phyloP scores from a whole-genome alignment of 2,329 filamentous ascomycete genomes.

The Aspergillus japonicus region DNA sequence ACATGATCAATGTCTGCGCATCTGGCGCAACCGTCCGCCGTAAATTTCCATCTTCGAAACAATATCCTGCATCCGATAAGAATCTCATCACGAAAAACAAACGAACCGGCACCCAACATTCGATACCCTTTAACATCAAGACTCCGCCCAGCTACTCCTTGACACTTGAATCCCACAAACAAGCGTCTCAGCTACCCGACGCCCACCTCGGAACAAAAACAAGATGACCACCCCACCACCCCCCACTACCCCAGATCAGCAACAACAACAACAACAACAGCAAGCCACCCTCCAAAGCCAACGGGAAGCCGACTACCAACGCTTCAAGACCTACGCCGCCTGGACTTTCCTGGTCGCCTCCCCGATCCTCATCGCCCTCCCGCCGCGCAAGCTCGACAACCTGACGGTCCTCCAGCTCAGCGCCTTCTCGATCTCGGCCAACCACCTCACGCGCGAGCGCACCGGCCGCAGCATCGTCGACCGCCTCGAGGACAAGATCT shows the following conservation, averaged over 20 bases:
- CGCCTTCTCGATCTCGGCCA: conserved; percentile 42
- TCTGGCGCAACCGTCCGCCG: background rate
- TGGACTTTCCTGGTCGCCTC: conserved; percentile 37
- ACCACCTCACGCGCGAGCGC: conserved; percentile 38
- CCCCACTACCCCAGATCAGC: background rate
- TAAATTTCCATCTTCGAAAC: background rate
- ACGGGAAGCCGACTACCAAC: conserved; percentile 39
- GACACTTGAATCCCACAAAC: background rate
- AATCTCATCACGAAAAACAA: no score
- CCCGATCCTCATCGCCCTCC: conserved; percentile 33
- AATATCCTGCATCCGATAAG: background rate
- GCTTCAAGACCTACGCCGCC: conserved; percentile 43
- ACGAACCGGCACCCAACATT: no score
- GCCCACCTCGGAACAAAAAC: background rate
- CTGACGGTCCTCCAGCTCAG: conserved; percentile 38
- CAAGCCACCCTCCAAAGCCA: conserved; percentile 6
- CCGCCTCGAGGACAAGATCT: conserved; percentile 13
- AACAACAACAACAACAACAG: background rate
- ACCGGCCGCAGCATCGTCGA: conserved; percentile 38
- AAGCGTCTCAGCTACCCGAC: no score
- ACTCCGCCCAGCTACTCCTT: background rate
- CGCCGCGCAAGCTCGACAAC: conserved; percentile 41
- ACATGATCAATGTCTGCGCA: no score
- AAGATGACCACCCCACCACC: background rate
- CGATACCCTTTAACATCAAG: no score